These are phyloP conservation scores for Wallacemonas sp. DNA, from an alignment of 208 protist genomes.

Conservation along the genomic window DNA sequence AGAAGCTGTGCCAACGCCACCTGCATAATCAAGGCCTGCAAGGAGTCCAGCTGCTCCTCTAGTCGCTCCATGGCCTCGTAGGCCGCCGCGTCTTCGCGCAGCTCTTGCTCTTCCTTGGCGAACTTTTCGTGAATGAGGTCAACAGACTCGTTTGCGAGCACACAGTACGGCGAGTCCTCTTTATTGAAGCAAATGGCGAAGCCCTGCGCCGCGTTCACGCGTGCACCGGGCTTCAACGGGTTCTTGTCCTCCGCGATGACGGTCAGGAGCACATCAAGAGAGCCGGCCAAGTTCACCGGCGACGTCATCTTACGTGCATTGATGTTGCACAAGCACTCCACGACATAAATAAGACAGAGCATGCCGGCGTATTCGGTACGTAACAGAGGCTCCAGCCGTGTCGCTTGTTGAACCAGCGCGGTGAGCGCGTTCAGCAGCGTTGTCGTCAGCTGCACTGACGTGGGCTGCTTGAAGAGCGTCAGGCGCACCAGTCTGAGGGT, in stretches of 20 bases:
- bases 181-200: slow-evolving; percentile 68
- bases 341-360: slow-evolving; percentile 63
- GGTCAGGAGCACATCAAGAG: slow-evolving; percentile 44
- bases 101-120: slow-evolving; percentile 41
- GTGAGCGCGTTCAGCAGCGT: slow-evolving; percentile 39
- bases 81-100: slow-evolving; percentile 48
- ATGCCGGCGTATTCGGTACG: slow-evolving; percentile 68
- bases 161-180: slow-evolving; percentile 70
- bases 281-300: slow-evolving; percentile 39
- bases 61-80: slow-evolving; percentile 51
- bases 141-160: slow-evolving; percentile 54
- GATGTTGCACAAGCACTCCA: slow-evolving; percentile 75
- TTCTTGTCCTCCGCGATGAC: slow-evolving; percentile 59
- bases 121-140: slow-evolving; percentile 53
- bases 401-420: slow-evolving; percentile 45
- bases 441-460: slow-evolving; percentile 16
- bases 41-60: slow-evolving; percentile 65
- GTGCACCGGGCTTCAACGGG: slow-evolving; percentile 29
- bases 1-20: slow-evolving; percentile 74
- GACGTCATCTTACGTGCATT: slow-evolving; percentile 46
- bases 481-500: slow-evolving; percentile 61
- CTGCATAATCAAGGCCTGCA: slow-evolving; percentile 76
- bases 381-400: slow-evolving; percentile 45
- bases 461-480: slow-evolving; percentile 48
- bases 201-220: slow-evolving; percentile 55